Conservation (phyloP, 1,139 yeast species). For the Yamadazyma diospyri region DNA sequence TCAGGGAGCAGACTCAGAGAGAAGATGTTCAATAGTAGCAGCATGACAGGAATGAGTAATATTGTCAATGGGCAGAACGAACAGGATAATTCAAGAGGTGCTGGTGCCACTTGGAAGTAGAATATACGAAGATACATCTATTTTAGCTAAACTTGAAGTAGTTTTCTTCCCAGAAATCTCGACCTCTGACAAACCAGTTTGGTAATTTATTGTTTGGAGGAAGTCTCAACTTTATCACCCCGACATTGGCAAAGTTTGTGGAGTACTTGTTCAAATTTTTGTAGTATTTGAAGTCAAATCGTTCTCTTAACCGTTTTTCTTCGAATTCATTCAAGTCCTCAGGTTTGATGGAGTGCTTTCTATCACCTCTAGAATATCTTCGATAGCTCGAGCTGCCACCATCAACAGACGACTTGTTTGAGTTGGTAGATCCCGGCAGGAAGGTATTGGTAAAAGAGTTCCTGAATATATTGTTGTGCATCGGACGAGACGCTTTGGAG, state of each 20-base stretch:
- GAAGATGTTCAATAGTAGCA: slow-evolving; percentile 27
- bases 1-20: slow-evolving; percentile 37
- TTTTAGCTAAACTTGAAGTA: slow-evolving; percentile 4
- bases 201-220: slow-evolving; percentile 67
- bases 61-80: slow-evolving; percentile 7
- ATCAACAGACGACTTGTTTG: slow-evolving; percentile 22
- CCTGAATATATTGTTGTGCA: slow-evolving; percentile 26
- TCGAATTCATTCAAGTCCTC: slow-evolving; percentile 19
- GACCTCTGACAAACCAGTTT: slow-evolving; percentile 62
- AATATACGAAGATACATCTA: too few species aligned
- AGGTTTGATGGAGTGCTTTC: slow-evolving; percentile 8
- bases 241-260: slow-evolving; percentile 33
- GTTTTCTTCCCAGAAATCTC: slow-evolving; percentile 58
- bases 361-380: slow-evolving; percentile 10
- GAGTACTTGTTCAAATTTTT: slow-evolving; percentile 29
- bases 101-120: slow-evolving; percentile 23
- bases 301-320: slow-evolving; percentile 20
- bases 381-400: slow-evolving; percentile 1
- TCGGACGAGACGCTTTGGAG: slow-evolving; percentile 20
- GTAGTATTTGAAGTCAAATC: slow-evolving; percentile 36
- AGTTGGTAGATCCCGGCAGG: slow-evolving; percentile 17
- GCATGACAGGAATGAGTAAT: slow-evolving; percentile 16
- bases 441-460: slow-evolving; percentile 16
- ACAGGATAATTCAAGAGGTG: slow-evolving; percentile 8
- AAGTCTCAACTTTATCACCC: slow-evolving; percentile 44